Percentiles rank a stretch among this genome's conserved stretches.
Conservation (phyloP, 352 stramenopile genomes). For the Globisporangium lucens region DNA sequence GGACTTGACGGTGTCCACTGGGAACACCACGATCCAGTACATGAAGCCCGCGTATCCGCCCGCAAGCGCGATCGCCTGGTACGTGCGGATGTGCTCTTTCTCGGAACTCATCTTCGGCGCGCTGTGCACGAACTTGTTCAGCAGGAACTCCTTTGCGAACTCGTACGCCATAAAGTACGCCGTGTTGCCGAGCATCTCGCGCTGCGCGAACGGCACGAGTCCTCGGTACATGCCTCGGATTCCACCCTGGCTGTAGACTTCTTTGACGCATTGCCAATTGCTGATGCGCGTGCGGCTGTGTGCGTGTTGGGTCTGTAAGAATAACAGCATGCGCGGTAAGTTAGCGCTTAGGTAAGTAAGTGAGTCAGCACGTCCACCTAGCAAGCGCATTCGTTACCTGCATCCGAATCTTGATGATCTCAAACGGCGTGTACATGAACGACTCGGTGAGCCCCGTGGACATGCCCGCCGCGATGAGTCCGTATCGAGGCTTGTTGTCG, state of each 20-base stretch:
- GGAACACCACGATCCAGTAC: conserved; percentile 83
- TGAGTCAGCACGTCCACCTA: no score
- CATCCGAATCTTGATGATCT: conserved; percentile 77
- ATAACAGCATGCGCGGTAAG: background rate
- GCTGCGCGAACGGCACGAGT: conserved; percentile 53
- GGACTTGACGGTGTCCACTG: conserved; percentile 82
- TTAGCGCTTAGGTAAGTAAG: no score
- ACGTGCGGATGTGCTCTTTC: conserved; percentile 57
- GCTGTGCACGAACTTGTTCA: conserved; percentile 50
- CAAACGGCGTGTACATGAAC: conserved; percentile 69
- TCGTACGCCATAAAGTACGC: conserved; percentile 86
- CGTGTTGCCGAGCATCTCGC: conserved; percentile 84
- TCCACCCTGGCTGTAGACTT: conserved; percentile 60
- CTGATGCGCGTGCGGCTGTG: conserved; percentile 52
- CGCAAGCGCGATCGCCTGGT: conserved; percentile 68
- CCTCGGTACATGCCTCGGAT: conserved; percentile 75
- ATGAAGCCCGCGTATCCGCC: conserved; percentile 79
- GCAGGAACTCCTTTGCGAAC: conserved; percentile 55
- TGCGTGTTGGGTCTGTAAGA: conserved; percentile 47
- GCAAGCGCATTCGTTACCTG: conserved; percentile 20
- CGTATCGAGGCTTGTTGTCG: conserved; percentile 44
- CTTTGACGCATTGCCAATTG: conserved; percentile 69
- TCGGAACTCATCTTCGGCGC: conserved; percentile 40
- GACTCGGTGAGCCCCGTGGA: conserved; percentile 63
- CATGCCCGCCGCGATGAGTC: conserved; percentile 48